Evolutionary conservation across 225 moss, liverwort and hornwort species (phyloP), one percentile per base, ranked within the genome.

Genomic region (Marchantia paleacea): DNA sequence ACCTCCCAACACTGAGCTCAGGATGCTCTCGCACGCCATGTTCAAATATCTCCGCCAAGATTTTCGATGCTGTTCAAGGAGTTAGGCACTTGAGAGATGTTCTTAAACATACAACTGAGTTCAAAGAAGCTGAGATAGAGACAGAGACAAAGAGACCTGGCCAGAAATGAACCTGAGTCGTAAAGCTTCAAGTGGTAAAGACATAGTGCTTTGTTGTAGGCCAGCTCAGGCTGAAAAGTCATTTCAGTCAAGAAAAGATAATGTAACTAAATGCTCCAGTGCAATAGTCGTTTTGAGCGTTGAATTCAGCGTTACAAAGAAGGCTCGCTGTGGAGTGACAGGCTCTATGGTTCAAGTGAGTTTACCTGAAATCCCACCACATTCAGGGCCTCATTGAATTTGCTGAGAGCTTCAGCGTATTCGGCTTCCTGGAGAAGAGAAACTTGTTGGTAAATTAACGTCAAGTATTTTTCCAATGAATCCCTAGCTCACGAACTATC

Each of bases 121-220:
- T 10, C 26, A 25, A 22, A 39, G 39, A 39, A 39, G 39, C 39
- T 39, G 39, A 39, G 39, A 39, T 39, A 39, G 39, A 39, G 39
- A 7, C 14, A 71, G 24, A 26, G 14, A n/a, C 11, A 57, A 2
- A 74, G 24, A 51, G 8, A 69, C 26, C 47, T 72, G 50, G 63
- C 28, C 50, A 0, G 62, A 52, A 72, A 58, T 29, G 62, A 73
- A 94, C 96, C 94, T 90, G 90, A 86, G n/a, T 86, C 87, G 80
- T 85, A 96, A 48, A 86, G 81, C 86, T 93, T 92, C 28, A 93
- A 10, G 16, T 25, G 81, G 60, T 92, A 96, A 68, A 96, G 83
- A 81, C 96, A 96, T 14, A 96, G 75, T 69, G 91, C 89, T 86
- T 79, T 91, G 87, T 91, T 91, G 80, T 96, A 96, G 24, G 87